Base-by-base conservation (phyloP, 352 stramenopile genomes). In the Pythium volutum region DNA sequence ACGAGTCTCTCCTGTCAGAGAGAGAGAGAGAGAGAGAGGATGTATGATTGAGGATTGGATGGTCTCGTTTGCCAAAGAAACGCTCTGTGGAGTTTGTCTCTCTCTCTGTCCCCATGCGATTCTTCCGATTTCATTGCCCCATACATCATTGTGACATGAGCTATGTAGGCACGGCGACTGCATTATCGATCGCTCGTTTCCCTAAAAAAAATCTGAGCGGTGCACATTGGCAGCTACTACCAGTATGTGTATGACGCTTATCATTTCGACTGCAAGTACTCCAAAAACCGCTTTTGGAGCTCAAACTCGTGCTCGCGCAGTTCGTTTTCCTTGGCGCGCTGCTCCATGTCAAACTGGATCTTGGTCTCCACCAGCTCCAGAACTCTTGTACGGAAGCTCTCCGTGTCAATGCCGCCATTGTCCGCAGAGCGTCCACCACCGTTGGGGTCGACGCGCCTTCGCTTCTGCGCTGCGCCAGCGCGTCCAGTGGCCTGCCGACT, bases 331-430 rank as follows among this genome's bases (percentile, higher is more conserved):
- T 86, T 87, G 39, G 79, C 65, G 16, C 79, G 79, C 54, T 94
- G 84, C 41, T 90, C 77, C 76, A 88, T 89, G 59, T 94, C 84
- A 59, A 94, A 89, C 52, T 88, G 76, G 36, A 92, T 81, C 59
- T 94, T 94, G 51, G 70, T 83, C 62, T 94, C 80, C 43, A 94
- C 86, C 9, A 94, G 69, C 50, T 81, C 71, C 45, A 94, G 62
- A 31, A 94, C 69, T 9, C 79, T 74, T 22, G 73, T 64, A 26
- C 82, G 80, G 52, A 92, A 92, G 43, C 55, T 69, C 1, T 87
- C 74, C 34, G 71, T 76, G 43, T 75, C 73, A 14, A 67, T 26
- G 20, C 22, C 25, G 3, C 23, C 45, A 26, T 27, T 25, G 10
- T 48, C 42, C 31, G 31, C 31, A 8, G 10, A 11, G 31, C 31